Base-by-base conservation (phyloP, 345 rosid species). In the Rhizophora mangle region DNA sequence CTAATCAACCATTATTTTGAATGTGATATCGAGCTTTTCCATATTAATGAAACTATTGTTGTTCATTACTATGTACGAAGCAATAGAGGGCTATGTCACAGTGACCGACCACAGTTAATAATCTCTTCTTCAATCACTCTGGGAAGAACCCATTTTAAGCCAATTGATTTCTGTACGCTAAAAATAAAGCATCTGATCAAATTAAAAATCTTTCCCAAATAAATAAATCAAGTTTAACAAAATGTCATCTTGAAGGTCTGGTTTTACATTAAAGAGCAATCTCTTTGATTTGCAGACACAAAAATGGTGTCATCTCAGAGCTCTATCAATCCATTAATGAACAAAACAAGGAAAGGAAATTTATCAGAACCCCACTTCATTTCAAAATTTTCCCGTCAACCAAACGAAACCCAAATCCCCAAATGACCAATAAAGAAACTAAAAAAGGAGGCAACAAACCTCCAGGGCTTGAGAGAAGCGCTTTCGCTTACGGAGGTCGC, bases 391-490 rank as follows among this genome's bases (percentile, higher is more conserved):
- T 29, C 69, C 47, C 53, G 27, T 73, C 29, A 69, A 63, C 70
- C 39, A 67, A 65, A 62, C 65, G 64, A 32, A 72, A 60, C 13
- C 18, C 49, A 43, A 21, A 70, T 57, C 56, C 34, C 3, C 1
- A 34, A 76, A 39, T 27, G 18, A 21, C 31, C 18, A 19, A 55
- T 6, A 47, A 10, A 11, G 30, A 19, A 26, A n/a, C 13, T 3
- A 19, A 43, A 9, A 43, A 15, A 15, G 5, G 1, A 19, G 29
- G 22, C 34, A 15, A 3, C 83, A 56, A 59, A 89, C 95, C 97
- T 93, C 86, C 26, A 93, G 90, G 32, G 98, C 94, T 57, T 93
- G 98, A 70, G 78, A 55, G 82, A 80, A 93, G 54, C 98, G 91
- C 68, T 83, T 87, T 60, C 96, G 85, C 80, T 81, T 76, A 60